Evolutionary conservation across 805 yeast genomes (phyloP).

Genomic region (Nakazawaea populi): DNA sequence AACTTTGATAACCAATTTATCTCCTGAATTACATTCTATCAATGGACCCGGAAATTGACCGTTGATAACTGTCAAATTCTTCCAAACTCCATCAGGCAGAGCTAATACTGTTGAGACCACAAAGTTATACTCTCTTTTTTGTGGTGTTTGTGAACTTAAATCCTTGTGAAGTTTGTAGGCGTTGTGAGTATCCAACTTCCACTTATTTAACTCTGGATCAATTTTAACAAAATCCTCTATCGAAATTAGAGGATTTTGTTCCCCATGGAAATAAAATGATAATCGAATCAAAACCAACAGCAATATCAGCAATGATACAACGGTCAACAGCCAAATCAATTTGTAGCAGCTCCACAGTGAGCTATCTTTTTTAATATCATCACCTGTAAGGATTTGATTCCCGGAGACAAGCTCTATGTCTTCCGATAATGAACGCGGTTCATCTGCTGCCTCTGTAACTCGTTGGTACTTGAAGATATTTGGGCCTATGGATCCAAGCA

Average conservation of each 20-base stretch:
- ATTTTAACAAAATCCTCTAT: neutral
- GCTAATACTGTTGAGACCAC: slow-evolving; percentile 1
- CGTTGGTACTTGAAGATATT: too few relatives aligned
- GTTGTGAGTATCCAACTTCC: slow-evolving; percentile 22
- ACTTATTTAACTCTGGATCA: slow-evolving; percentile 4
- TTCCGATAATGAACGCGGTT: too few relatives aligned
- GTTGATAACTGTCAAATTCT: slow-evolving; percentile 16
- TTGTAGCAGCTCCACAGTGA: too few relatives aligned
- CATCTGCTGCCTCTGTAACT: too few relatives aligned
- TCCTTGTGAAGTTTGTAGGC: slow-evolving; percentile 18
- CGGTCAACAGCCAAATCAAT: too few relatives aligned
- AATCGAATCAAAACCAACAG: too few relatives aligned
- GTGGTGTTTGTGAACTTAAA: neutral
- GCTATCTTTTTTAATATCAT: too few relatives aligned
- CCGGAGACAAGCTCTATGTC: too few relatives aligned
- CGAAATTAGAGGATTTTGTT: neutral
- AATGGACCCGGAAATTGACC: slow-evolving; percentile 19
- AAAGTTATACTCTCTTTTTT: slow-evolving; percentile 2
- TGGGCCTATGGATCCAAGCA: too few relatives aligned
- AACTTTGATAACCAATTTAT: slow-evolving; percentile 15
- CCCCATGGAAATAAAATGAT: neutral
- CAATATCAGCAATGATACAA: too few relatives aligned
- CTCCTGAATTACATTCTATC: slow-evolving; percentile 17
- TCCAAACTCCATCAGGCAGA: slow-evolving; percentile 10
- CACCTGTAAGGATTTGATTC: too few relatives aligned